These are phyloP conservation scores for Collybia nuda DNA, from an alignment of 768 basidiomycete genomes.

Conservation along the genomic window DNA sequence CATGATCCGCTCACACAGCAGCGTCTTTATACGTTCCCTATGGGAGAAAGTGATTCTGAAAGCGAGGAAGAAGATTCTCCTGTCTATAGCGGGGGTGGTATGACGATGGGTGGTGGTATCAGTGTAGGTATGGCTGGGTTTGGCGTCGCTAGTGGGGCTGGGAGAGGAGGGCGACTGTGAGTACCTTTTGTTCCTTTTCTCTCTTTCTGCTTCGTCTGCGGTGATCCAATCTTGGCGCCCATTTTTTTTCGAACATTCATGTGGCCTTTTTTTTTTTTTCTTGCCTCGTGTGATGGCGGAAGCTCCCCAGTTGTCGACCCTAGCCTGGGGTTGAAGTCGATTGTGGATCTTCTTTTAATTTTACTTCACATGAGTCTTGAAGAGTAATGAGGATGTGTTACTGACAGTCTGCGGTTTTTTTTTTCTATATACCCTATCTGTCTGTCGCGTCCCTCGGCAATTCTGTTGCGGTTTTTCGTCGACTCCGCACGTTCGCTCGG, in stretches of 20 bases:
- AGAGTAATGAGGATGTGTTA: conserved; percentile 3
- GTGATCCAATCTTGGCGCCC: too few species aligned
- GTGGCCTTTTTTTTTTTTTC: neutral
- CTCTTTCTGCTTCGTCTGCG: neutral
- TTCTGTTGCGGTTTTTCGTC: too few species aligned
- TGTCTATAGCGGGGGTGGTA: conserved; percentile 13
- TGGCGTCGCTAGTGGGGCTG: conserved; percentile 32
- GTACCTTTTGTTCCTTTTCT: conserved; percentile 14
- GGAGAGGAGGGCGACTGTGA: conserved; percentile 36
- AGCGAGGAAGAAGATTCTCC: conserved; percentile 39
- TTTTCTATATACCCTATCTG: conserved; percentile 6
- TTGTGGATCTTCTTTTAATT: neutral
- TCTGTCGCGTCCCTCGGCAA: neutral
- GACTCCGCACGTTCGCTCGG: neutral
- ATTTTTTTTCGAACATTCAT: too few species aligned
- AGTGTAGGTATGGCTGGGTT: conserved; percentile 48
- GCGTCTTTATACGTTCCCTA: conserved; percentile 15
- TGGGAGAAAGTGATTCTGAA: conserved; percentile 33
- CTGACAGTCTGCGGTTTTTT: conserved; percentile 9
- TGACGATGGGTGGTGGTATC: conserved; percentile 32
- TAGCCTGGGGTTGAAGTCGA: too few species aligned
- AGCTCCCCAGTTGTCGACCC: neutral
- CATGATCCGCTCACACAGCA: conserved; percentile 7
- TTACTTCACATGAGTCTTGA: neutral
- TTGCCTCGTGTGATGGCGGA: neutral